Base-by-base conservation (phyloP, 2,329 filamentous ascomycete species). In the Penicillium sp. region DNA sequence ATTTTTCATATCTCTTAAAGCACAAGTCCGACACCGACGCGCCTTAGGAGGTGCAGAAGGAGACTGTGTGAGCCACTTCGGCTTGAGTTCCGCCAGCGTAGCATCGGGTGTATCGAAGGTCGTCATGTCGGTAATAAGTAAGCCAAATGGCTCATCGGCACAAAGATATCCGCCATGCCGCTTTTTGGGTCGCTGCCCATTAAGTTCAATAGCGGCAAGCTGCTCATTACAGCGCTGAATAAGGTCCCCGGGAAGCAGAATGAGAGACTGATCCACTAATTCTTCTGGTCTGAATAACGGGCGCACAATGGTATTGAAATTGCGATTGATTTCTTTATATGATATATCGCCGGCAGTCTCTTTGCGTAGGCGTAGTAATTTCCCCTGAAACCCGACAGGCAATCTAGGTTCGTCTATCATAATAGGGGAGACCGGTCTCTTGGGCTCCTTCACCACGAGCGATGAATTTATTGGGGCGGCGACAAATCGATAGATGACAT, bases 1-100 rank as follows among this genome's bases (percentile, higher is more conserved):
- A 71, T 80, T 76, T 56, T 80, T 79, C 75, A 78, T 77, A 29
- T 79, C 79, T 47, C 79, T 69, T 64, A 83, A 58, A 77, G 90
- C 90, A 71, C 90, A 95, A 39, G 88, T 91, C 31, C 90, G 85
- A 75, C 90, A 95, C 50, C 89, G 81, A 50, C 79, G 82, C 42
- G 89, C 84, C 27, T 76, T 74, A 0, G 69, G 26, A 1, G 90
- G 90, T 0, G 90, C 90, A 37, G 84, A 86, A 4, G 87, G 89
- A 2, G 90, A 93, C 71, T 92, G 90, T 9, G 82, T 77, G 26
- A 95, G 82, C 90, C 90, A 95, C 74, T 95, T 95, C 14, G 90
- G 90, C 71, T 95, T 95, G 75, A 93, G 89, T 71, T 93, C 89
- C 55, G 90, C 77, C 31, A 89, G 70, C 45, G 48, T 72, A 48